Base-by-base conservation (phyloP, 345 rosid genomes). In the Gossypium herbaceum region DNA sequence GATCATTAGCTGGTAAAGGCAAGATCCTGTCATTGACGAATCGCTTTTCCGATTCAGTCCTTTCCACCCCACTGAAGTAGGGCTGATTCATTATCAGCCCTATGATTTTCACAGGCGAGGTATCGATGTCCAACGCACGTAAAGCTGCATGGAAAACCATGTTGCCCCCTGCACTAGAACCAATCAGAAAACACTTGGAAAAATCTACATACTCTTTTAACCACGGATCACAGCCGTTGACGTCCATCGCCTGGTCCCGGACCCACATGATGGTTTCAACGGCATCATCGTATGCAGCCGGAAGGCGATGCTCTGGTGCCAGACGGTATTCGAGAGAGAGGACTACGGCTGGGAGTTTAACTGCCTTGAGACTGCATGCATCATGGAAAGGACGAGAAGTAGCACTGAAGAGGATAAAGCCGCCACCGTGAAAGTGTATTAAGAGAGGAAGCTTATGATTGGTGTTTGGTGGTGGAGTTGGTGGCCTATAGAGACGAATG, bases 261-360 rank as follows among this genome's bases (percentile, higher is more conserved):
- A 88, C 82, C 98, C 98, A 94, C 68, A 25, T 51, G 74, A 94
- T 78, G 3, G 95, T 81, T 6, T 91, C 95, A 51, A 84, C 54
- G 20, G 91, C 93, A 69, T 94, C 98, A 0, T 90, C 93, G 82
- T 89, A 94, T 22, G 97, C 95, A 1, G 92, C 95, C 1, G 98
- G 98, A 65, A 94, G 98, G 75, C 94, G 91, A 82, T 92, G 89
- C 54, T 94, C 98, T 1, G 98, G 98, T n/a, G 92, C 81, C 2
- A 92, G 89, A 62, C 98, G 94, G 76, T 91, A 94, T 3, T 92
- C 91, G 20, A 94, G 91, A 45, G 97, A 88, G 75, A 92, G 79
- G 78, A 94, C 75, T 0, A 94, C 0, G 71, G 87, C 85, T 2
- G 89, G 84, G 72, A 90, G 58, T 19, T 24, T 45, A 16, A 85